Base-by-base conservation (phyloP, 306 rosid species). In the Prunus mume region DNA sequence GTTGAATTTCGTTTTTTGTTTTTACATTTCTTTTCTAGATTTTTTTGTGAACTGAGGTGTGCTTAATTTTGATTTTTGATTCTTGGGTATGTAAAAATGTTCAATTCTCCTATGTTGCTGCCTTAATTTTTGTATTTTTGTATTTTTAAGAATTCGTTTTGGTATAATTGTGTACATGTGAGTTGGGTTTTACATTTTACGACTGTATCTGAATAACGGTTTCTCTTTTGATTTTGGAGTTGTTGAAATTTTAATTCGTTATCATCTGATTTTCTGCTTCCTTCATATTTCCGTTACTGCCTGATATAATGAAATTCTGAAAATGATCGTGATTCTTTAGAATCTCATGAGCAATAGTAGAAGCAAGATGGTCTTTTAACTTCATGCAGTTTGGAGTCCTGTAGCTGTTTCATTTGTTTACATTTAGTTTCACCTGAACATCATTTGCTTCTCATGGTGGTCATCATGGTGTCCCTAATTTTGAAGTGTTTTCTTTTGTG, bases 401-500 rank as follows among this genome's bases (percentile, higher is more conserved):
- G 28, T 46, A 32, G 47, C 22, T 63, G 25, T 65, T 65, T 65
- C 50, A 19, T 65, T 65, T 38, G 69, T 34, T 32, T 19, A 65
- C n/a, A 34, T 65, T 32, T 9, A 34, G 12, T 43, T 6, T 9
- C 24, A 18, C 22, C 1, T 65, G 47, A 65, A 34, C 24, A 65
- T 41, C 13, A 34, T 34, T 34, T 65, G n/a, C 4, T 60, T 60
- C 25, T 61, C 3, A 20, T 25, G 55, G 5, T 50, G 24, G 60
- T 28, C 9, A 17, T 14, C 14, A 8, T 20, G 19, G 25, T 72
- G 67, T 57, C 12, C 8, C 65, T 52, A 18, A 61, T 49, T 72
- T 52, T 75, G 28, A 81, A 28, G 22, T 68, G 18, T 78, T 46
- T 73, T 57, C 2, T 32, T 25, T 24, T 60, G 8, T 72, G 52